Base-by-base conservation (phyloP, 2,329 filamentous ascomycete species). In the Calonectria pauciramosa region DNA sequence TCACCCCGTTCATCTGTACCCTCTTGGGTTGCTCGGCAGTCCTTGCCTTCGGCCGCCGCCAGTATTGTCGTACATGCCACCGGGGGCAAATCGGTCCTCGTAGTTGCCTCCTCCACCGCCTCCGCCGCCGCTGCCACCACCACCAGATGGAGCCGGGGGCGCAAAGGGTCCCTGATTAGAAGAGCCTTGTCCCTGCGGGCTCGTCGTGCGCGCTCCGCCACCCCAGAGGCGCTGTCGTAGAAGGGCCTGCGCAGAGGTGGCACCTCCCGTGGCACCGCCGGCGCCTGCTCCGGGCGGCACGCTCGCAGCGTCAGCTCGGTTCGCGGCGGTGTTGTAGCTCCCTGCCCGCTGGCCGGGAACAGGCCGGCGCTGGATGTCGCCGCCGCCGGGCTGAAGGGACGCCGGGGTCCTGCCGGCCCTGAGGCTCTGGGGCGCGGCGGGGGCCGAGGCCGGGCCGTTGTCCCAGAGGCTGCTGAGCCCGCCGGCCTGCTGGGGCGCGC, bases 141-240 rank as follows among this genome's bases (percentile, higher is more conserved):
- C 70, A 10, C 30, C n/a, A 20, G 69, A 65, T 26, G 67, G 67
- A 26, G 82, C 80, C 20, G 88, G 86, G 52, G 89, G 88, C 72
- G 88, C 87, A 75, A 89, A 90, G 8, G 89, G 88, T 4, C 87
- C 86, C 68, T 85, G 81, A 16, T 75, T 79, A 49, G 79, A 77
- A 49, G 79, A 76, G 47, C 76, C 76, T 28, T 81, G 80, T 23
- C 84, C 82, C 30, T 86, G 86, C 11, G 92, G 91, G 77, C 91
- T 93, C 63, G 88, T 87, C 54, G 90, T 90, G 77, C 90, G 88
- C 28, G 90, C 56, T 38, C 56, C 85, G 7, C 88, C 89, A 36
- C 91, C 92, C 89, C 95, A 95, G 59, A 98, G 86, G 75, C 95
- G 88, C 80, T 96, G 95, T 82, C 95, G 95, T 79, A 98, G 87